Percentiles rank a stretch among this genome's conserved stretches.
phyloP scores from a whole-genome alignment of 2,329 filamentous ascomycete species.

The Hymenoscyphus infarciens region DNA sequence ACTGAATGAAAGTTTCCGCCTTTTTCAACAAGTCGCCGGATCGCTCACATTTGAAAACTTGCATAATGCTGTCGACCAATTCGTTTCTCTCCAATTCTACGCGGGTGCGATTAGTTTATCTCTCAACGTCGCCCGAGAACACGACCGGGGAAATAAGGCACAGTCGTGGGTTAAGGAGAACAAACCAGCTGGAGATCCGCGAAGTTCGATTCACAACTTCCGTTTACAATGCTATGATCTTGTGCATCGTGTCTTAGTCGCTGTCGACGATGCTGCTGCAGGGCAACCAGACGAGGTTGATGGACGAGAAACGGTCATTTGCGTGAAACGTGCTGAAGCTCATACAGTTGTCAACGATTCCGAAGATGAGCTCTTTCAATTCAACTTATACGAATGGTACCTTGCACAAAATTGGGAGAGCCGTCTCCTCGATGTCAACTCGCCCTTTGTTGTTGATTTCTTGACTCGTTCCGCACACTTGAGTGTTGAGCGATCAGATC shows the following conservation, averaged over 20 bases:
- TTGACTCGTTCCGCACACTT: conserved; percentile 71
- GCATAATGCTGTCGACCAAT: conserved; percentile 72
- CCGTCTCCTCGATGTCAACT: conserved; percentile 78
- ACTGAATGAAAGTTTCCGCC: conserved; percentile 80
- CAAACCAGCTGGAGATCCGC: conserved; percentile 66
- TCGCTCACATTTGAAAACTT: conserved; percentile 80
- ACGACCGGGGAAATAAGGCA: conserved; percentile 82
- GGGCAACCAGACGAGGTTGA: conserved; percentile 71
- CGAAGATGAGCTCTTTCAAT: conserved; percentile 90
- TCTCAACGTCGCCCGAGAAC: conserved; percentile 76
- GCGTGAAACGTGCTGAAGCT: conserved; percentile 79
- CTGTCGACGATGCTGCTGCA: conserved; percentile 69
- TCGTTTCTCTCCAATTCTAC: conserved; percentile 80
- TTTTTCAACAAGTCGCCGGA: conserved; percentile 86
- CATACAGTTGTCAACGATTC: conserved; percentile 87
- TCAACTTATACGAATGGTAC: conserved; percentile 98
- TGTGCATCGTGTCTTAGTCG: conserved; percentile 76
- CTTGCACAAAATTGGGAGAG: conserved; percentile 80
- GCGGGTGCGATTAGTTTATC: conserved; percentile 89
- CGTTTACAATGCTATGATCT: conserved; percentile 80
- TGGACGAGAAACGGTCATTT: conserved; percentile 70
- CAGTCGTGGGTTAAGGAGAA: conserved; percentile 85
- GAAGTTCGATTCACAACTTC: conserved; percentile 63
- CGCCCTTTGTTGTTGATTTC: conserved; percentile 81
- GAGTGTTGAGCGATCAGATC: conserved; percentile 75